Percentiles rank a stretch among this genome's conserved stretches.
Conservation (phyloP, 78 protist genomes). For the Speleostelium caveatum region DNA sequence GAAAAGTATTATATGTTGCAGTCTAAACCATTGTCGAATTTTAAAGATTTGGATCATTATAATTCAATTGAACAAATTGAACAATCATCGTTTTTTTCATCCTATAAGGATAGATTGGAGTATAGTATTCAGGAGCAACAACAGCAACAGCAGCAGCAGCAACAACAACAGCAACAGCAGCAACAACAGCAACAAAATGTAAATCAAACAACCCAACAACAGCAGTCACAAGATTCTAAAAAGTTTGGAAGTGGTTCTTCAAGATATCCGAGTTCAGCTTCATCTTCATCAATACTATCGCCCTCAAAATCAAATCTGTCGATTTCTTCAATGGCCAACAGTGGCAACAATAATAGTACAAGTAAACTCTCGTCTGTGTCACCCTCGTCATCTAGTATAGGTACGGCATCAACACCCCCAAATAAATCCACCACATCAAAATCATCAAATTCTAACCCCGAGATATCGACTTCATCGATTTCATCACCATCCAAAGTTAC, state of each 20-base stretch:
- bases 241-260: background rate
- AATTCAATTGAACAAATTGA: constrained; percentile 64
- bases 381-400: background rate
- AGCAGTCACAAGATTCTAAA: no score
- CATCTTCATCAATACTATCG: background rate
- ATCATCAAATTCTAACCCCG: background rate
- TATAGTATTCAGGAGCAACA: background rate
- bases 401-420: no score
- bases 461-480: background rate
- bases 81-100: constrained; percentile 58
- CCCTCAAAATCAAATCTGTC: background rate
- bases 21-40: constrained; percentile 67
- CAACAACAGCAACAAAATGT: constrained; percentile 21
- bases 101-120: constrained; percentile 50
- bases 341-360: background rate
- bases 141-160: constrained; percentile 6
- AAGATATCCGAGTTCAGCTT: background rate
- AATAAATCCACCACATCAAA: background rate
- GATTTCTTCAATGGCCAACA: no score
- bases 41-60: constrained; percentile 58
- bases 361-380: background rate
- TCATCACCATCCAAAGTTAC: background rate
- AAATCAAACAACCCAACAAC: background rate
- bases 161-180: constrained; percentile 2
- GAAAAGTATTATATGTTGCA: constrained; percentile 82